Evolutionary conservation across 148 eudicot species (phyloP), one percentile per base, ranked within the genome.

Genomic region (Camellia lanceoleosa): DNA sequence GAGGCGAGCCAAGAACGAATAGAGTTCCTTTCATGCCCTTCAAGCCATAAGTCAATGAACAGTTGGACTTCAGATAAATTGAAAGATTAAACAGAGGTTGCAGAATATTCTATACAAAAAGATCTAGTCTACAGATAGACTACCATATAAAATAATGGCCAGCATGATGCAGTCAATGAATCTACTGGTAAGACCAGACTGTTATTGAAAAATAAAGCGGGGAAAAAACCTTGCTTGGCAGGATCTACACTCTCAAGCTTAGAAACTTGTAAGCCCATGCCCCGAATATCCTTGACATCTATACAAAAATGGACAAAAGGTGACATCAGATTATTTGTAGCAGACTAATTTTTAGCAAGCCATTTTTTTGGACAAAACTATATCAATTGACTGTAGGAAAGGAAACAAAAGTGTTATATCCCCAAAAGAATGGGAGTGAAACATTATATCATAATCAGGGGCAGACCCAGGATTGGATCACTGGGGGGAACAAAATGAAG

Each of bases 271-370:
- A 96, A 85, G 79, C 99, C 99, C 84, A 96, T 82, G 71, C 99
- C 99, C 64, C 99, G 92, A 75, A 96, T 91, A 71, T 96, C 98
- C 83, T 89, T 85, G 73, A 89, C 89, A 89, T 96, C 98, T 96
- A 73, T n/a, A 41, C 41, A 19, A n/a, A 65, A 55, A 77, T 63
- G 66, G 78, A 58, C 64, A 83, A 54, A 73, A 82, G 18, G 14
- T 56, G 67, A 47, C 43, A 0, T 58, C n/a, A 72, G 59, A 81
- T 46, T 69, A 64, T 42, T 68, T 18, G 0, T 49, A 55, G 49
- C 67, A 81, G 68, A 80, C 62, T 20, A 44, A 8, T 15, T 75
- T 52, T 76, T 59, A 76, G 65, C 71, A 69, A 47, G 58, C 30
- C 14, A 16, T 51, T 52, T 15, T 30, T 7, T 13, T 23, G 20